These are phyloP conservation scores for Colletotrichum lupini DNA, from an alignment of 2,329 filamentous ascomycete species.

Conservation along the genomic window DNA sequence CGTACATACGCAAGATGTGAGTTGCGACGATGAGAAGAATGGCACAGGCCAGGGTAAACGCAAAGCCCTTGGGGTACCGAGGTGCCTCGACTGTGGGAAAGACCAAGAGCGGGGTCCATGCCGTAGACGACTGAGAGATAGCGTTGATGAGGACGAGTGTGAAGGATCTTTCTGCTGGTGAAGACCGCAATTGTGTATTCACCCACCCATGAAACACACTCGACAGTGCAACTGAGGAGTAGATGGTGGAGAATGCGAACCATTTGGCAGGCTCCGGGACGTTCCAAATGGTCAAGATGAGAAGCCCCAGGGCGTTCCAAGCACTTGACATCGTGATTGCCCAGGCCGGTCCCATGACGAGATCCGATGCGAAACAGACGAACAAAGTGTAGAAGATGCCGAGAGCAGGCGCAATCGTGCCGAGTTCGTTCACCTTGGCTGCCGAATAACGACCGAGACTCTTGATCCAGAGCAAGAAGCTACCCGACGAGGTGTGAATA, in stretches of 20 bases:
- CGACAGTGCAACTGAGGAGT: constrained; percentile 17
- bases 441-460: constrained; percentile 52
- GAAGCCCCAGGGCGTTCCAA: constrained; percentile 23
- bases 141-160: constrained; percentile 30
- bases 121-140: constrained; percentile 65
- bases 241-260: constrained; percentile 59
- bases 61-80: constrained; percentile 56
- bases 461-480: constrained; percentile 54
- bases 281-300: constrained; percentile 64
- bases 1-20: constrained; percentile 16
- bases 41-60: constrained; percentile 42
- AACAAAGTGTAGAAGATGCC: constrained; percentile 29
- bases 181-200: constrained; percentile 18
- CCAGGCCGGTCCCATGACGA: constrained; percentile 43
- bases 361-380: constrained; percentile 28
- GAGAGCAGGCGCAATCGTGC: constrained; percentile 30
- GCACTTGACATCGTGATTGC: constrained; percentile 39
- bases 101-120: constrained; percentile 64
- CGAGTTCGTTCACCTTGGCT: constrained; percentile 64
- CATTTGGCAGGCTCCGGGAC: constrained; percentile 65
- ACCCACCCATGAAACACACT: constrained; percentile 33
- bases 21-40: constrained; percentile 19
- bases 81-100: constrained; percentile 59
- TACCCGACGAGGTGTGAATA: constrained; percentile 47
- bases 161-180: constrained; percentile 23